phyloP scores from a whole-genome alignment of 2,329 filamentous ascomycete genomes.

The Paraphoma sp. region DNA sequence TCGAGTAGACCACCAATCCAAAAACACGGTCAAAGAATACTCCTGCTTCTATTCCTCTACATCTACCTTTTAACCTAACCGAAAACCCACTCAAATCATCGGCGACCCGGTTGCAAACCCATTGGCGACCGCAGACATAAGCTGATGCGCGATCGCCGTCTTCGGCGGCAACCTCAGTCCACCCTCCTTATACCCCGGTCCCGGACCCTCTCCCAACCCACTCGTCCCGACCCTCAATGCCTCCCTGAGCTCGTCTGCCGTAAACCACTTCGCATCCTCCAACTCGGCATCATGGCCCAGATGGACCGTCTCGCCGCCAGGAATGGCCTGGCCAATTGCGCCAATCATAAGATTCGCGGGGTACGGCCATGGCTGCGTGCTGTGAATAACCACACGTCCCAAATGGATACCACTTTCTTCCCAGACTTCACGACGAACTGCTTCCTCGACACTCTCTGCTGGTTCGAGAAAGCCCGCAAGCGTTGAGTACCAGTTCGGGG shows the following conservation, averaged over 20 bases:
- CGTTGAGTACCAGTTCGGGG: conserved; percentile 84
- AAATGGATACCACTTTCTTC: conserved; percentile 57
- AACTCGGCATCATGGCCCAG: conserved; percentile 90
- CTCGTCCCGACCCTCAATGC: conserved; percentile 73
- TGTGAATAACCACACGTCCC: conserved; percentile 59
- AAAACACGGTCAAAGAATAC: background rate
- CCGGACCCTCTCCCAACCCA: conserved; percentile 69
- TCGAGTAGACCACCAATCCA: conserved; percentile 62
- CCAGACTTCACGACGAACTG: conserved; percentile 59
- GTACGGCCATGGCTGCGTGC: conserved; percentile 62
- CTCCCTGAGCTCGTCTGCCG: conserved; percentile 78
- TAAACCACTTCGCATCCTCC: conserved; percentile 88
- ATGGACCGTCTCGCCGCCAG: conserved; percentile 79
- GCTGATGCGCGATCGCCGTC: conserved; percentile 90
- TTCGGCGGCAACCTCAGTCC: conserved; percentile 79
- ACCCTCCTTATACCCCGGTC: conserved; percentile 75
- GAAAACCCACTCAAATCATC: conserved; percentile 48
- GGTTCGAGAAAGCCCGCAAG: conserved; percentile 66
- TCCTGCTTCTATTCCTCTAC: background rate
- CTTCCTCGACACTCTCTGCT: conserved; percentile 59
- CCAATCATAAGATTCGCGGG: conserved; percentile 62
- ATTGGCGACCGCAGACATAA: conserved; percentile 79
- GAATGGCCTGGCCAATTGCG: conserved; percentile 84
- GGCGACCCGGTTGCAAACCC: conserved; percentile 68
- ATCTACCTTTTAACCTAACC: background rate